Evolutionary conservation across 2,329 filamentous ascomycete genomes (phyloP).

Genomic region (Alternaria infectoria): DNA sequence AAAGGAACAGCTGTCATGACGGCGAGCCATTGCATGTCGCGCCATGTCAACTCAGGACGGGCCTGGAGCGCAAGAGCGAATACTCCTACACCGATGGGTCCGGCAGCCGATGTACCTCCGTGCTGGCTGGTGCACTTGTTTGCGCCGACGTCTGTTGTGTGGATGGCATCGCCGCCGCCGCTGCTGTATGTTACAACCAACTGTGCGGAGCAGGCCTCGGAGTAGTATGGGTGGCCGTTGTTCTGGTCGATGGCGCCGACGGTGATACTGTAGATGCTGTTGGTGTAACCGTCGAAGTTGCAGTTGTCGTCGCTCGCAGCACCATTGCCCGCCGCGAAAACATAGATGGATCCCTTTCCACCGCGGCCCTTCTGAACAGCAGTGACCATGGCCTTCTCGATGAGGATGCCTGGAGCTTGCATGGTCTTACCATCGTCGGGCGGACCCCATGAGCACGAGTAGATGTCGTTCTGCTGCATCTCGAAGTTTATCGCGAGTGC

Average conservation of each 20-base stretch:
- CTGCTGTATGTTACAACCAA: conserved; percentile 97
- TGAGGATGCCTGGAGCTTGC: conserved; percentile 90
- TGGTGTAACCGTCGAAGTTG: conserved; percentile 99
- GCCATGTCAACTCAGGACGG: conserved; percentile 87
- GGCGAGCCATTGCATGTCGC: conserved; percentile 91
- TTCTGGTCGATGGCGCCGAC: conserved; percentile 90
- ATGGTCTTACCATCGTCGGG: conserved; percentile 92
- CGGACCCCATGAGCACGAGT: conserved; percentile 98
- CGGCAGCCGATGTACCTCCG: conserved; percentile 93
- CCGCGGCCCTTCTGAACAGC: conserved; percentile 86
- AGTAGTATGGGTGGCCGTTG: conserved; percentile 92
- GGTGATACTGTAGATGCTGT: conserved; percentile 98
- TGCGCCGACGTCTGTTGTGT: conserved; percentile 91
- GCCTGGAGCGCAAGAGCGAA: conserved; percentile 86
- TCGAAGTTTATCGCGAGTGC: conserved; percentile 91
- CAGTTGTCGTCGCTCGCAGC: conserved; percentile 89
- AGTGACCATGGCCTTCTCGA: conserved; percentile 88
- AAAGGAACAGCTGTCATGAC: conserved; percentile 84
- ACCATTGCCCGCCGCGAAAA: conserved; percentile 96
- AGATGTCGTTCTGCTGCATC: conserved; percentile 91
- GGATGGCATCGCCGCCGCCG: conserved; percentile 85
- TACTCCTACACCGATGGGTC: conserved; percentile 88
- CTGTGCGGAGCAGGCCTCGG: conserved; percentile 93
- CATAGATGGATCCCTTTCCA: conserved; percentile 88
- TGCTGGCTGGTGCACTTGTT: conserved; percentile 82